Conservation (phyloP, 768 basidiomycete species). For the Tricholoma saponaceum region DNA sequence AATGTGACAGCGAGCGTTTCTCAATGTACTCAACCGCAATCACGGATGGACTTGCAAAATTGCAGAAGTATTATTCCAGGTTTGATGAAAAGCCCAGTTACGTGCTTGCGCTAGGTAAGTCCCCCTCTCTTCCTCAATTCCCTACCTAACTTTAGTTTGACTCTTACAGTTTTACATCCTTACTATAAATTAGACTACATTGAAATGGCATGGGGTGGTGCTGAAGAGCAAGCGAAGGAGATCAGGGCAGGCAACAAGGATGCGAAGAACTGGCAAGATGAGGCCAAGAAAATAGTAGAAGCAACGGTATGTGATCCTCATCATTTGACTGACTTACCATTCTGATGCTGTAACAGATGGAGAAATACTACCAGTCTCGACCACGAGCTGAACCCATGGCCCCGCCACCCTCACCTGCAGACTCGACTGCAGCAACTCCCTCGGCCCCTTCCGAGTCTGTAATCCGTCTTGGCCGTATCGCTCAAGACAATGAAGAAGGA, state of each 20-base stretch:
- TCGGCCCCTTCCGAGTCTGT: too few species aligned
- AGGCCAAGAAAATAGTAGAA: conserved; percentile 14
- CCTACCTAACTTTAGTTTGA: background rate
- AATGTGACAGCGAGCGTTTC: background rate
- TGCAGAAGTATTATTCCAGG: conserved; percentile 9
- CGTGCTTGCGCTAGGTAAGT: conserved; percentile 11
- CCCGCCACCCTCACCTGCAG: too few species aligned
- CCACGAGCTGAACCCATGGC: background rate
- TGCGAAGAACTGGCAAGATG: conserved; percentile 21
- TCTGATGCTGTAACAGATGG: too few species aligned
- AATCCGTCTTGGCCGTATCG: too few species aligned
- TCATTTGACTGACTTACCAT: too few species aligned
- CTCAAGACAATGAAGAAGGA: background rate
- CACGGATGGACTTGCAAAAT: conserved; percentile 10
- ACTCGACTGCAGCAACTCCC: too few species aligned
- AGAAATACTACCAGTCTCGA: conserved; percentile 6
- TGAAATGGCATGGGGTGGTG: conserved; percentile 21
- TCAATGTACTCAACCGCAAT: conserved; percentile 7
- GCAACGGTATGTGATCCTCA: background rate
- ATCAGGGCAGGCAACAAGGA: conserved; percentile 8
- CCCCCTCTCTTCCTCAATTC: background rate
- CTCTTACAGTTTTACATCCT: conserved; percentile 22
- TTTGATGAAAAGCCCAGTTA: conserved; percentile 11
- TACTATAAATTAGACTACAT: conserved; percentile 28
- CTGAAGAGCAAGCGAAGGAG: conserved; percentile 17